These are phyloP conservation scores for Nothomitra cinnamomea DNA, from an alignment of 2,329 filamentous ascomycete genomes.

Conservation along the genomic window DNA sequence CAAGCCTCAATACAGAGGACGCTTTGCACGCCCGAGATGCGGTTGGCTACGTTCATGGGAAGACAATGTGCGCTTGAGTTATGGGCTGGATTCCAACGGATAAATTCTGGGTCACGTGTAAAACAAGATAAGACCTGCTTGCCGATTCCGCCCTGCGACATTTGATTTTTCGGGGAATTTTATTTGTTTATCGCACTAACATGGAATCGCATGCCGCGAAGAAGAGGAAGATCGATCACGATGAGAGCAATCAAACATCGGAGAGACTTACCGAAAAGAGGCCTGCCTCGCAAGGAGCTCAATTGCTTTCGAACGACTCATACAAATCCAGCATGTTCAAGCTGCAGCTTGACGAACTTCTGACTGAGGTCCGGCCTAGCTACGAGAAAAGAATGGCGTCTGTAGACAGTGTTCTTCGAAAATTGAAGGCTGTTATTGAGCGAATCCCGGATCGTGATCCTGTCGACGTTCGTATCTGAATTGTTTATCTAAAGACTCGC, in stretches of 20 bases:
- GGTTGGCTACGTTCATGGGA: background rate
- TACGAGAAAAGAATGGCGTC: conserved; percentile 38
- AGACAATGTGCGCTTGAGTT: background rate
- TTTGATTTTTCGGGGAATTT: background rate
- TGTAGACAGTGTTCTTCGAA: conserved; percentile 35
- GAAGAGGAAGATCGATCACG: conserved; percentile 19
- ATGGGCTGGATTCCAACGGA: background rate
- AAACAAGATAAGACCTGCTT: conserved; percentile 7
- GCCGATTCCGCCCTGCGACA: conserved; percentile 5
- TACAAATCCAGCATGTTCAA: conserved; percentile 53
- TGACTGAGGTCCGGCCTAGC: conserved; percentile 38
- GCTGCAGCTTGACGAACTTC: conserved; percentile 46
- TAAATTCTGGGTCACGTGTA: conserved; percentile 7
- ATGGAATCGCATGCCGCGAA: conserved; percentile 19
- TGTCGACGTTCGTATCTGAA: conserved; percentile 21
- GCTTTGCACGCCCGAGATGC: too few relatives aligned
- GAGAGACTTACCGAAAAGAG: conserved; percentile 13
- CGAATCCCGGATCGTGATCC: conserved; percentile 32
- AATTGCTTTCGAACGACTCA: conserved; percentile 25
- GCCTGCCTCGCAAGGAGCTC: background rate
- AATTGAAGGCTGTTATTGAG: conserved; percentile 40
- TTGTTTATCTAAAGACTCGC: background rate
- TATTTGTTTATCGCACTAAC: background rate
- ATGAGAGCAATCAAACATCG: background rate
- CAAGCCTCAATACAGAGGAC: too few relatives aligned